Evolutionary conservation across 2,329 filamentous ascomycete species (phyloP).

Genomic region (Fusarium equiseti): DNA sequence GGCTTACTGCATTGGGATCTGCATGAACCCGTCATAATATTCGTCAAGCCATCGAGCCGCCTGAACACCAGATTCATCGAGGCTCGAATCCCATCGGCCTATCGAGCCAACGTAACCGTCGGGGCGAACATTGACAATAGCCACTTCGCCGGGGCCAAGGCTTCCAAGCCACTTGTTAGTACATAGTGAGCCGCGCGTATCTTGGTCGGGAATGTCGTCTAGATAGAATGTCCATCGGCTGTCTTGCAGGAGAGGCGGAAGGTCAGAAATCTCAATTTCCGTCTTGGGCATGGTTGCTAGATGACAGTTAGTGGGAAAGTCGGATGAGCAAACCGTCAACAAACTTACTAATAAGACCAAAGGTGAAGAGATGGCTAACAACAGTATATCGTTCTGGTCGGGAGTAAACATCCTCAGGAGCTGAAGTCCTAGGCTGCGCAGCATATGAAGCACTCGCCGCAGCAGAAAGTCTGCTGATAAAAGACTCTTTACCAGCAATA

Average conservation of each 20-base stretch:
- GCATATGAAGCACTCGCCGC: conserved; percentile 72
- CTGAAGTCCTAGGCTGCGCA: conserved; percentile 66
- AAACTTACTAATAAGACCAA: conserved; percentile 72
- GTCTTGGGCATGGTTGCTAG: conserved; percentile 70
- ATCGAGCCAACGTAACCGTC: conserved; percentile 81
- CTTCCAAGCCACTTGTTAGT: conserved; percentile 78
- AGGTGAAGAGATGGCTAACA: conserved; percentile 77
- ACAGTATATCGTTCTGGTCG: conserved; percentile 76
- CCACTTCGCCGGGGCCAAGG: conserved; percentile 67
- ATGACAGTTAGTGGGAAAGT: conserved; percentile 27
- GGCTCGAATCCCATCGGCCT: conserved; percentile 63
- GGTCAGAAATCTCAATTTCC: conserved; percentile 73
- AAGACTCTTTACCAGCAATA: conserved; percentile 63
- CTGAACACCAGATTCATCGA: conserved; percentile 63
- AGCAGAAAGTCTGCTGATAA: conserved; percentile 70
- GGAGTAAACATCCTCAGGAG: conserved; percentile 73
- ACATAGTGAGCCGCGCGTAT: conserved; percentile 65
- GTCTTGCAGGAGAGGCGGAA: conserved; percentile 71
- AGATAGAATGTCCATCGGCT: conserved; percentile 80
- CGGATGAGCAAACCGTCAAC: neutral
- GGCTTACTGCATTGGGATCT: conserved; percentile 56
- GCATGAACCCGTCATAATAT: conserved; percentile 67
- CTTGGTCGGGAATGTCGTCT: conserved; percentile 71
- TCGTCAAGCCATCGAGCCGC: conserved; percentile 67
- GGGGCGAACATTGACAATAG: conserved; percentile 75